phyloP scores from a whole-genome alignment of 768 basidiomycete species.

The Suillus ampliporus region DNA sequence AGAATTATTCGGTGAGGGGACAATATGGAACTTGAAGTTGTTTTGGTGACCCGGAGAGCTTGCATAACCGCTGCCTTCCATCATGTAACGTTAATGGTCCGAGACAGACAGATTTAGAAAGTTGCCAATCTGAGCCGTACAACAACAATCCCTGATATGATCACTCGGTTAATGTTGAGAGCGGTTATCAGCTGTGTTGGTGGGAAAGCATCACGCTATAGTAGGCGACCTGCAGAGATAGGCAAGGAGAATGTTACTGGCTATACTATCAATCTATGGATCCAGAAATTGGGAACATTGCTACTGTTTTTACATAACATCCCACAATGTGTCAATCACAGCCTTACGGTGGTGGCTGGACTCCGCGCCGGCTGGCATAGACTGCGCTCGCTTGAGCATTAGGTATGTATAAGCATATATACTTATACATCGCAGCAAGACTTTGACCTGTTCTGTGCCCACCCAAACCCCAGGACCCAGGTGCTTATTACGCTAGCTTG shows the following conservation, averaged over 20 bases:
- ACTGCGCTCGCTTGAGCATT: no score
- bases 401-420: no score
- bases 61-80: neutral
- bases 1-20: neutral
- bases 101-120: neutral
- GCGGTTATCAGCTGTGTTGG: neutral
- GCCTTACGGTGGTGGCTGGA: neutral
- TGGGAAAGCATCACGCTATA: neutral
- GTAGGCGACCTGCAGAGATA: neutral
- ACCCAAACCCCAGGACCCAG: no score
- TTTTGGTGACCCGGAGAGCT: neutral
- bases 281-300: neutral
- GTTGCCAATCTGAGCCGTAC: neutral
- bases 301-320: no score
- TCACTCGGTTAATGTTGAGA: neutral
- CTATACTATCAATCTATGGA: no score
- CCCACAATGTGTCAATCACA: no score
- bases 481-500: no score
- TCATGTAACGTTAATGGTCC: no score
- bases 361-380: neutral
- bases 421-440: no score
- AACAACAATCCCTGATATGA: neutral
- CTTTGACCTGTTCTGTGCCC: no score
- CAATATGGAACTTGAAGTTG: neutral
- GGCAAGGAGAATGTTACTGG: no score